A percentile compares a stretch with the other conserved stretches of the same genome.
Evolutionary conservation across 176 grass and related monocot genomes (phyloP).

Genomic region (Avena eriantha): DNA sequence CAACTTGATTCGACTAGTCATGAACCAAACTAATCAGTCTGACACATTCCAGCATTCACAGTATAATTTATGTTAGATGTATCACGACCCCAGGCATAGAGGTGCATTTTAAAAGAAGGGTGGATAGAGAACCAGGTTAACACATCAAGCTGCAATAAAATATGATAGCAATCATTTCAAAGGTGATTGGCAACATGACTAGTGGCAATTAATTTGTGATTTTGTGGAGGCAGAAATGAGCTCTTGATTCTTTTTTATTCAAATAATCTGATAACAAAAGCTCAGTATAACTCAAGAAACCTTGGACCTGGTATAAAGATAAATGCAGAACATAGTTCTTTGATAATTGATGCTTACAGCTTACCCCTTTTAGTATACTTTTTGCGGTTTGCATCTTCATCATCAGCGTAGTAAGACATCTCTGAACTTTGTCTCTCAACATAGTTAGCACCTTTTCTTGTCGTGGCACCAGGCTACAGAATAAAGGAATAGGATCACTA

Average conservation of each 20-base stretch:
- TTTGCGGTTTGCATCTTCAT: conserved; percentile 91
- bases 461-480: conserved; percentile 78
- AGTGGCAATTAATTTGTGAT: conserved; percentile 23
- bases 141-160: conserved; percentile 22
- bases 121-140: conserved; percentile 8
- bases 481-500: conserved; percentile 30
- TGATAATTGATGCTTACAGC: conserved; percentile 15
- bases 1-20: background rate
- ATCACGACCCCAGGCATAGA: background rate
- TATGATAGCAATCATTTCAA: conserved; percentile 6
- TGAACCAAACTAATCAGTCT: conserved; percentile 27
- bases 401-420: conserved; percentile 92
- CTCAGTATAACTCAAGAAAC: conserved; percentile 16
- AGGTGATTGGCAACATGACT: background rate
- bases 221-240: background rate
- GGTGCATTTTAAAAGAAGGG: conserved; percentile 12
- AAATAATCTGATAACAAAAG: background rate
- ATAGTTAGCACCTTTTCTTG: conserved; percentile 77
- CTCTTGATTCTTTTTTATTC: background rate
- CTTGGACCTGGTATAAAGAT: conserved; percentile 11
- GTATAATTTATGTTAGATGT: conserved; percentile 26
- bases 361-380: conserved; percentile 96
- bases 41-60: background rate
- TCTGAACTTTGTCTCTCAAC: conserved; percentile 92
- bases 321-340: conserved; percentile 24